Conservation (phyloP, 306 rosid genomes). For the Myrica gale region DNA sequence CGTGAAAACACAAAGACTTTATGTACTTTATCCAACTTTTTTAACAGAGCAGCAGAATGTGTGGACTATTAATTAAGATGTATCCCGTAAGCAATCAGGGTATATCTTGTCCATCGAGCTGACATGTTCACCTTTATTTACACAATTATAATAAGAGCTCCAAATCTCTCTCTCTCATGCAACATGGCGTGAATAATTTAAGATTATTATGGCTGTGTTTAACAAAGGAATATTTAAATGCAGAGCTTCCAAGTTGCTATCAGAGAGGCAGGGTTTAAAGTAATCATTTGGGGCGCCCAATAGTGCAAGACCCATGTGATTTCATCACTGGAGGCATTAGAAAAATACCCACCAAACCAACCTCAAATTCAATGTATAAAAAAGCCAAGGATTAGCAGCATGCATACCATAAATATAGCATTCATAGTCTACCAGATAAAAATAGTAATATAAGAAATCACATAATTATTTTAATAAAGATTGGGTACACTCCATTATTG, state of each 20-base stretch:
- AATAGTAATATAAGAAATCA: constrained; percentile 23
- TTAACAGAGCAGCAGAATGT: too few relatives aligned
- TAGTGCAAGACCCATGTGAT: constrained; percentile 72
- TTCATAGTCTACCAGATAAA: constrained; percentile 27
- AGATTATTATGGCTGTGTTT: constrained; percentile 42
- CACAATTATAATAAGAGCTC: constrained; percentile 32
- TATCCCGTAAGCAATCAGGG: too few relatives aligned
- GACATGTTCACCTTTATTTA: constrained; percentile 41
- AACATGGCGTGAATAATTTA: constrained; percentile 61
- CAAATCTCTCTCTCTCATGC: constrained; percentile 50
- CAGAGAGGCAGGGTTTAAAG: constrained; percentile 39
- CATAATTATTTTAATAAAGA: constrained; percentile 27
- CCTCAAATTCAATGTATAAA: constrained; percentile 41
- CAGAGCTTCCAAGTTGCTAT: constrained; percentile 48
- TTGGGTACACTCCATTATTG: constrained; percentile 46
- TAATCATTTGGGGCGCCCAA: constrained; percentile 42
- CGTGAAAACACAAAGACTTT: too few relatives aligned
- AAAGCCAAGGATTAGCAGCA: constrained; percentile 46
- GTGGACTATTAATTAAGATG: too few relatives aligned
- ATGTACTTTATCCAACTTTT: too few relatives aligned
- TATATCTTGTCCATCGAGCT: too few relatives aligned
- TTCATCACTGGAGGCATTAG: constrained; percentile 36
- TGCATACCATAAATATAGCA: constrained; percentile 37
- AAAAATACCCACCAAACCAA: constrained; percentile 35
- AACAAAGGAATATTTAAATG: constrained; percentile 47